phyloP scores from a whole-genome alignment of 768 basidiomycete genomes.

The Suillus luteus region DNA sequence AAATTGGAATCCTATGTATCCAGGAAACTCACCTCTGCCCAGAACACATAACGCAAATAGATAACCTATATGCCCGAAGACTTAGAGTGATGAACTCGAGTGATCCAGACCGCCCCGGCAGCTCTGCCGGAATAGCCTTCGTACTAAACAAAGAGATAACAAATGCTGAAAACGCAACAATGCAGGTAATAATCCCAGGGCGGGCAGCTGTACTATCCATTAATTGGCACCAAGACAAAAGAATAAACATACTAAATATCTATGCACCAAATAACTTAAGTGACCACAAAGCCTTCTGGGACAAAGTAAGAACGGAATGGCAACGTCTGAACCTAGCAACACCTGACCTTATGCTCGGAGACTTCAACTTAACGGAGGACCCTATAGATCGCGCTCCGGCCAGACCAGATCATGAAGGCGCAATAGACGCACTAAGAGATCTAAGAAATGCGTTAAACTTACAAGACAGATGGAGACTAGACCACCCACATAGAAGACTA shows the following conservation, averaged over 20 bases:
- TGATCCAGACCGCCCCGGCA: conserved; percentile 1
- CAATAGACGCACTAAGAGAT: conserved; percentile 20
- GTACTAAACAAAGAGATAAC: conserved; percentile 19
- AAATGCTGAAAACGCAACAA: accelerated
- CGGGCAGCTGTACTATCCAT: conserved; percentile 13
- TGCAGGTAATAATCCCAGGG: conserved; percentile 16
- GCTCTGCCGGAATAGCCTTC: conserved; percentile 20
- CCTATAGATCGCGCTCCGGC: conserved; percentile 37
- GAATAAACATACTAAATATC: conserved; percentile 17
- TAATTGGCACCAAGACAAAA: conserved; percentile 18
- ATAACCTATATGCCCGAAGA: neutral
- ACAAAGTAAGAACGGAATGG: neutral
- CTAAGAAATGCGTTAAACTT: neutral
- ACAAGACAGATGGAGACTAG: too few species aligned
- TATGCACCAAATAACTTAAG: conserved; percentile 21
- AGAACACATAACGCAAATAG: neutral
- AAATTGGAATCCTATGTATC: conserved; percentile 20
- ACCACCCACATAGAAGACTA: too few species aligned
- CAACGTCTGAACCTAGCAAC: too few species aligned
- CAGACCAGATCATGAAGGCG: conserved; percentile 16
- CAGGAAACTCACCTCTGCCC: conserved; percentile 27
- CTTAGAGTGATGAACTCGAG: conserved; percentile 8
- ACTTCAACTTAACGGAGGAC: conserved; percentile 46
- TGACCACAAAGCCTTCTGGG: conserved; percentile 18
- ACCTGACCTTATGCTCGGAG: conserved; percentile 38